These are phyloP conservation scores for Ramularia collo-cygni DNA, from an alignment of 2,329 filamentous ascomycete species.

Conservation along the genomic window DNA sequence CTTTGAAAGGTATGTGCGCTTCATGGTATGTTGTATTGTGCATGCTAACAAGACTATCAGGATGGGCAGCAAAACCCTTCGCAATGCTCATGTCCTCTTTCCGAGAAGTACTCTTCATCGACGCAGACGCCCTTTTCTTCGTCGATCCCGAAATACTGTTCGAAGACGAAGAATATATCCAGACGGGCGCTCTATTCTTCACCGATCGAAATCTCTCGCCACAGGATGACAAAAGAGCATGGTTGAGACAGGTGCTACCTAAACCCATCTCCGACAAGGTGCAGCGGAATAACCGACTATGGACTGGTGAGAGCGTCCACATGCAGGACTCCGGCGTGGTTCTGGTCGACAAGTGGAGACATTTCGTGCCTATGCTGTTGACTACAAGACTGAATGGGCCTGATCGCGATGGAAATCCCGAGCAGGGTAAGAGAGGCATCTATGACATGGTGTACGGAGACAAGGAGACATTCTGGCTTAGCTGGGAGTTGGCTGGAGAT, in stretches of 20 bases:
- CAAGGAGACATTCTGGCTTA: constrained; percentile 47
- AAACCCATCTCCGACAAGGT: constrained; percentile 38
- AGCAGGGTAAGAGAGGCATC: constrained; percentile 35
- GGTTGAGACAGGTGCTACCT: constrained; percentile 39
- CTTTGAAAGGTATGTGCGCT: constrained; percentile 24
- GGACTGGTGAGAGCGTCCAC: constrained; percentile 34
- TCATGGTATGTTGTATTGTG: not conserved
- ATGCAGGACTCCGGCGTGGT: constrained; percentile 43
- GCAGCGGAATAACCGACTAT: constrained; percentile 30
- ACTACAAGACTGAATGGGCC: constrained; percentile 39
- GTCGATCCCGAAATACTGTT: constrained; percentile 38
- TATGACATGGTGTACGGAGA: constrained; percentile 45
- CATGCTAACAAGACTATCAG: constrained; percentile 11
- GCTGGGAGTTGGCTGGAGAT: constrained; percentile 42
- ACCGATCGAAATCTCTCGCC: constrained; percentile 40
- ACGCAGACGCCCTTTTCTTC: constrained; percentile 40
- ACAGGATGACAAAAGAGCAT: constrained; percentile 29
- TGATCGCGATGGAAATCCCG: constrained; percentile 37
- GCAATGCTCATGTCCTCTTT: constrained; percentile 43
- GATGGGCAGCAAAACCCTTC: constrained; percentile 44
- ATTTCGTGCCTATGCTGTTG: constrained; percentile 39
- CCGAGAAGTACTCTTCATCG: constrained; percentile 43
- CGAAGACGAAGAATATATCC: constrained; percentile 36
- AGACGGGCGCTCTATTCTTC: constrained; percentile 43
- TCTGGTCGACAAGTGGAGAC: constrained; percentile 42